Evolutionary conservation across 2,329 filamentous ascomycete genomes (phyloP).

Genomic region (Ampelomyces quisqualis): DNA sequence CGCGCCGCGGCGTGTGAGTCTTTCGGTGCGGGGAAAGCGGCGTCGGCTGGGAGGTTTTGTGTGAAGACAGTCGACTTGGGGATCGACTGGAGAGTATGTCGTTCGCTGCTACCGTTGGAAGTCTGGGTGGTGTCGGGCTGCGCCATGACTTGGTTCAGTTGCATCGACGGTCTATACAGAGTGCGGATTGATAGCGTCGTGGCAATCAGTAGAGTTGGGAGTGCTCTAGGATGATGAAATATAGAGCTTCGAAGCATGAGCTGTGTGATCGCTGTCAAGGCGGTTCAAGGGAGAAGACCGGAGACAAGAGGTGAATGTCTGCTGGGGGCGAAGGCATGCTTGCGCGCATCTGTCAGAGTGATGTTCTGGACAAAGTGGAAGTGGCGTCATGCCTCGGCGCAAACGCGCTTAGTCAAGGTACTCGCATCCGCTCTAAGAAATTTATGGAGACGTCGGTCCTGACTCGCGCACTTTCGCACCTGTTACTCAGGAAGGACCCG

Average conservation of each 20-base stretch:
- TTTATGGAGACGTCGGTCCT: constrained; percentile 6
- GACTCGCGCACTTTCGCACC: constrained; percentile 26
- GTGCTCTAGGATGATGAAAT: constrained; percentile 8
- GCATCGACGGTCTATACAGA: constrained; percentile 22
- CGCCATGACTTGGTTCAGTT: constrained; percentile 49
- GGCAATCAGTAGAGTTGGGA: constrained; percentile 4
- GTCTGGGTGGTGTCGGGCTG: constrained; percentile 42
- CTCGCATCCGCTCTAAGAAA: constrained; percentile 7
- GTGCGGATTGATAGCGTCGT: constrained; percentile 8
- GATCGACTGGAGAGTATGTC: constrained; percentile 52
- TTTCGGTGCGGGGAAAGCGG: constrained; percentile 74
- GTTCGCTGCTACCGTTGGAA: constrained; percentile 12
- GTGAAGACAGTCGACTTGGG: constrained; percentile 68
- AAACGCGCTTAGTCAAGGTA: neutral
- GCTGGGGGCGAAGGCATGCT: constrained; percentile 18
- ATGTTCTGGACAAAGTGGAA: constrained; percentile 17
- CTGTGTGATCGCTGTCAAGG: neutral
- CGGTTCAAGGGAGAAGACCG: neutral
- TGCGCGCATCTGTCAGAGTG: constrained; percentile 19
- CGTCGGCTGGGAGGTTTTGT: constrained; percentile 70
- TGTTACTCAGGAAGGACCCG: too few species aligned
- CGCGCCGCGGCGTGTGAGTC: constrained; percentile 80
- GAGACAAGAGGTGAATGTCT: neutral
- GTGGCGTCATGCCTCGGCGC: constrained; percentile 29
- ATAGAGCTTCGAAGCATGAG: constrained; percentile 12